Base-by-base conservation (phyloP, 441 rosid genomes). In the Macaranga tanarius region DNA sequence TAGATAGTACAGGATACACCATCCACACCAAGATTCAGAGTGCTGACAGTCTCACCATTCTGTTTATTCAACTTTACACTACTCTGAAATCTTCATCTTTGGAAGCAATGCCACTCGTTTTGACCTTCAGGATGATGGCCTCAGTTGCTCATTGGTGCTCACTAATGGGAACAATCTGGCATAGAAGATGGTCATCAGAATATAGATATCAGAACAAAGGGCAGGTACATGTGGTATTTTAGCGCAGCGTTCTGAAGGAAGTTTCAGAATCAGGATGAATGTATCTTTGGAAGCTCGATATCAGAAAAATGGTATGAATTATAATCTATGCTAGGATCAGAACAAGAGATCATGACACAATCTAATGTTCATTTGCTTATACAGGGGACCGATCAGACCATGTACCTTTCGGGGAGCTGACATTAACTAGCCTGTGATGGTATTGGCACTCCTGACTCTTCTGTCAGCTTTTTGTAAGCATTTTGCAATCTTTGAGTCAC, bases 401-500 rank as follows among this genome's bases (percentile, higher is more conserved):
- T 31, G 5, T 44, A 57, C 77, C 62, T 7, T 23, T 52, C 22
- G 4, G 31, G 31, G 55, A 47, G 48, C 17, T 20, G n/a, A 8
- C 40, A 54, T 48, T 84, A 85, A 15, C 47, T 60, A 52, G 68
- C 75, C 61, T 61, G 34, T 23, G 88, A 78, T n/a, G 97, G 97
- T 67, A 93, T 91, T n/a, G 90, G 89, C 69, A 90, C 95, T 67
- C 96, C 95, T 3, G 84, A 82, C 19, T 79, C 83, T 56, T 84
- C 87, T 10, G 92, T 90, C 40, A 89, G 81, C 17, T 65, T 87
- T 71, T 90, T 84, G 81, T 90, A 89, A 51, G 81, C 88, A 7
- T 76, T 79, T 80, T 93, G 96, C 61, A 93, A 23, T 71, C 74
- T 76, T 74, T 66, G 84, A 17, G 93, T 91, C 42, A 91, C 81